A percentile compares a stretch with the other conserved stretches of the same genome.
Conservation (phyloP, 164 flowering plant genomes). For the Echeveria elegans region DNA sequence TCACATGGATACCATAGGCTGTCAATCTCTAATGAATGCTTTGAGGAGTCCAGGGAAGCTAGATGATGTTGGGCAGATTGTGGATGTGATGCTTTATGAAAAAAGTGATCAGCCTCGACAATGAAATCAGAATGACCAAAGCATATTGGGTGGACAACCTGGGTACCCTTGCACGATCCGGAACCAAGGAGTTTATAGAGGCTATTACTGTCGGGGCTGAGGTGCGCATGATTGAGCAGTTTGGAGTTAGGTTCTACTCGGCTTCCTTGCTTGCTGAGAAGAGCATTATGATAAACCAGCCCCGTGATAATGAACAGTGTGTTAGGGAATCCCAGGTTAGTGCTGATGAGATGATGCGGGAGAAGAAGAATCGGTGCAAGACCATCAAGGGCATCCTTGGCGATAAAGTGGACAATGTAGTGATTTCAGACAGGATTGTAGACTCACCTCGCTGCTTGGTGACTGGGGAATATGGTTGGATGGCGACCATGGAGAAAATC, state of each 20-base stretch:
- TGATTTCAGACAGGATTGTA: slow-evolving; percentile 64
- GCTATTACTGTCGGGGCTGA: too few species aligned
- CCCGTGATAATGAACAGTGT: too few species aligned
- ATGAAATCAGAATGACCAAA: too few species aligned
- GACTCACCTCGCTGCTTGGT: slow-evolving; percentile 68
- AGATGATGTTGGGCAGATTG: slow-evolving; percentile 60
- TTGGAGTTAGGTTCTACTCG: too few species aligned
- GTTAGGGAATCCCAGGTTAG: too few species aligned
- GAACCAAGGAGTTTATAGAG: too few species aligned
- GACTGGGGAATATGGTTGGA: slow-evolving; percentile 65
- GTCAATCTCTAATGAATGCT: slow-evolving; percentile 54
- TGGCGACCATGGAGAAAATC: slow-evolving; percentile 68
- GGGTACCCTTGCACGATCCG: too few species aligned
- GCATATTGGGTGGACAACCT: too few species aligned
- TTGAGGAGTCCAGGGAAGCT: slow-evolving; percentile 51
- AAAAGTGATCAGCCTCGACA: slow-evolving; percentile 36
- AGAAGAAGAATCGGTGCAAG: slow-evolving; percentile 62
- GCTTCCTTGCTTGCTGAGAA: too few species aligned
- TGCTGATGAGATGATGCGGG: too few species aligned
- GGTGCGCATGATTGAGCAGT: too few species aligned
- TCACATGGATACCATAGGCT: slow-evolving; percentile 48
- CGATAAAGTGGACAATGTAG: slow-evolving; percentile 57
- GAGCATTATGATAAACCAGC: too few species aligned
- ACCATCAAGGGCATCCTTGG: slow-evolving; percentile 56
- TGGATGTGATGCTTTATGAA: slow-evolving; percentile 48